Base-by-base conservation (phyloP, 2,329 filamentous ascomycete genomes). In the Mariannaea elegans region DNA sequence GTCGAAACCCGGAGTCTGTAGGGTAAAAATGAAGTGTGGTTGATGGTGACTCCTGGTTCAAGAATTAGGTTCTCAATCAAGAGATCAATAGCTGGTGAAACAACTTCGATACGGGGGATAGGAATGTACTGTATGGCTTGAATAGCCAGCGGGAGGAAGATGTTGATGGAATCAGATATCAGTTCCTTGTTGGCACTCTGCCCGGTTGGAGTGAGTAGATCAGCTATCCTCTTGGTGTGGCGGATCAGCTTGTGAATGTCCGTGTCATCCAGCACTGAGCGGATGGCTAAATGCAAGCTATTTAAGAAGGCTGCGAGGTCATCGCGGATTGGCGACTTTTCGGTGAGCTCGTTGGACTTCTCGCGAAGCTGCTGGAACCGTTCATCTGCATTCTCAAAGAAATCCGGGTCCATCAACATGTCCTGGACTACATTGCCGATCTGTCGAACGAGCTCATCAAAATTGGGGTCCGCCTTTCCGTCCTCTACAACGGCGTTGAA, bases 61-160 rank as follows among this genome's bases (percentile, higher is more conserved):
- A 98, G 83, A 60, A 98, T 90, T 29, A 98, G 81, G 65, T 97
- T 97, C 72, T 98, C 94, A 2, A 98, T 80, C 1, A 98, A 80
- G 5, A 98, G 84, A 68, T 97, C 94, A 54, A 97, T 82, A 31
- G 91, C 88, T 0, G 93, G 94, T 3, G 90, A 90, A 1, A 92
- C 90, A 5, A 97, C 82, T 75, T 97, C 94, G n/a, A 97, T 77
- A 4, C 94, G 89, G 0, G 94, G 94, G 51, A 98, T 95, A 0
- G 94, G 94, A 4, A 98, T 80, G 76, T 93, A 93, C 73, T 97
- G 93, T 29, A 98, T 83, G 2, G 87, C 86, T 65, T 92, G 84
- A 57, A 97, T 85, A 4, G 93, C 71, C 12, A 93, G 79, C 0
- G 94, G 94, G 5, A 95, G 81, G 72, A 97, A 94, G 12, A 94